Evolutionary conservation across 345 rosid genomes (phyloP).

Genomic region (Aquilaria malaccensis): DNA sequence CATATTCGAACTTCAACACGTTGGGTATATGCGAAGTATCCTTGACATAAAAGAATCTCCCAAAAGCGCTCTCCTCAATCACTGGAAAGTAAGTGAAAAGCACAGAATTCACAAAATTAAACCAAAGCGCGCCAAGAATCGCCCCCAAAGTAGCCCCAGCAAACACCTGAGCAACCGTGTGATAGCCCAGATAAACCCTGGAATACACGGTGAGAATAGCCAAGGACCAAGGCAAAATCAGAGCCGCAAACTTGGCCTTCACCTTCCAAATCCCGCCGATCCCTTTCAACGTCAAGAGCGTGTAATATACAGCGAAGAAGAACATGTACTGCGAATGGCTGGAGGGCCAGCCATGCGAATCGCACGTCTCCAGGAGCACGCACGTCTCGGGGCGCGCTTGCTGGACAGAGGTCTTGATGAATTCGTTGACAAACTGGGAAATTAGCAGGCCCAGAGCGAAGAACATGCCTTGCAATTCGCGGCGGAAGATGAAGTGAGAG

Average conservation of each 20-base stretch:
- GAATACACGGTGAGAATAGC: conserved; percentile 80
- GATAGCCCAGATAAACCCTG: conserved; percentile 92
- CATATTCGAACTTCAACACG: conserved; percentile 89
- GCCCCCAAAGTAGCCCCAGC: conserved; percentile 70
- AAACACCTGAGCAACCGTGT: conserved; percentile 76
- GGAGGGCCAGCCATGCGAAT: conserved; percentile 98
- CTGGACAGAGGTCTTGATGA: conserved; percentile 59
- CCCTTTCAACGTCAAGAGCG: conserved; percentile 51
- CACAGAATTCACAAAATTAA: conserved; percentile 64
- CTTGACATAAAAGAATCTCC: conserved; percentile 71
- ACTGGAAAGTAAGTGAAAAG: conserved; percentile 44
- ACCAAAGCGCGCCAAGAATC: conserved; percentile 66
- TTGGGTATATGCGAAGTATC: conserved; percentile 90
- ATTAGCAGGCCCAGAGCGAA: conserved; percentile 77
- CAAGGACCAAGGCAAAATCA: conserved; percentile 48
- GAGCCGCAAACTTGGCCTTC: conserved; percentile 36
- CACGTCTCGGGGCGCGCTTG: conserved; percentile 93
- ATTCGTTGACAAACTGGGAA: conserved; percentile 73
- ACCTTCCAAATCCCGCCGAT: conserved; percentile 55
- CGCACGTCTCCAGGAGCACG: conserved; percentile 78
- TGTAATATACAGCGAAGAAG: conserved; percentile 67
- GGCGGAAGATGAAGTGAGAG: conserved; percentile 86
- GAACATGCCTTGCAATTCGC: conserved; percentile 85
- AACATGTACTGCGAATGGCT: conserved; percentile 91
- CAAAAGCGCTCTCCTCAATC: conserved; percentile 74